Percentiles rank a stretch among this genome's conserved stretches.
Conservation (phyloP, 2,329 filamentous ascomycete species). For the Rhytidhysteron rufulum region DNA sequence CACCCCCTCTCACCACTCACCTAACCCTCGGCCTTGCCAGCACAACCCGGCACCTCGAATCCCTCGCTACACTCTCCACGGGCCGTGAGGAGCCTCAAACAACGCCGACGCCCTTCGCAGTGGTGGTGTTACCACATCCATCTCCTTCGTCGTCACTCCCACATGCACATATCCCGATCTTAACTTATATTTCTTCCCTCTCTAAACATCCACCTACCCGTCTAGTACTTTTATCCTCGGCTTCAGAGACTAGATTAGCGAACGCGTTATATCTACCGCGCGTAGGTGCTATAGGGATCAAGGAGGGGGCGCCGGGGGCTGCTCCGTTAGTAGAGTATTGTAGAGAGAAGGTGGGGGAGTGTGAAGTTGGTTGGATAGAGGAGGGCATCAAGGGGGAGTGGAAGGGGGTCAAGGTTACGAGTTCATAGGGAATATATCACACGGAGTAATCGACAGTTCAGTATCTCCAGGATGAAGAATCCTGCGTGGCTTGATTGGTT, state of each 20-base stretch:
- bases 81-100: slow-evolving; percentile 7
- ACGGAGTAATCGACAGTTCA: too few species aligned
- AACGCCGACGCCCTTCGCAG: slow-evolving; percentile 8
- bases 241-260: slow-evolving; percentile 56
- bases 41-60: slow-evolving; percentile 59
- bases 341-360: slow-evolving; percentile 47
- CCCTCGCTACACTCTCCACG: slow-evolving; percentile 27
- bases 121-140: slow-evolving; percentile 32
- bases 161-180: slow-evolving; percentile 31
- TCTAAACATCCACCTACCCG: slow-evolving; percentile 39
- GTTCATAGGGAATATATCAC: too few species aligned
- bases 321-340: slow-evolving; percentile 57
- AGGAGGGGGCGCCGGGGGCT: slow-evolving; percentile 54
- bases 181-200: slow-evolving; percentile 23
- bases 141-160: slow-evolving; percentile 27
- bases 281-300: slow-evolving; percentile 61
- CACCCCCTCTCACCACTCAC: slow-evolving; percentile 48
- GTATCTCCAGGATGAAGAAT: too few species aligned
- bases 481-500: too few species aligned
- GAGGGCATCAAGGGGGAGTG: slow-evolving; percentile 42
- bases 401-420: slow-evolving; percentile 47
- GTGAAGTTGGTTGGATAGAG: slow-evolving; percentile 56
- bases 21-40: slow-evolving; percentile 63
- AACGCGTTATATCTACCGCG: slow-evolving; percentile 58
- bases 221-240: slow-evolving; percentile 60